Percentiles rank a stretch among this genome's conserved stretches.
These are phyloP conservation scores for Cryptococcus hybrid DNA, from an alignment of 1,284 basidiomycete species.

Conservation along the genomic window DNA sequence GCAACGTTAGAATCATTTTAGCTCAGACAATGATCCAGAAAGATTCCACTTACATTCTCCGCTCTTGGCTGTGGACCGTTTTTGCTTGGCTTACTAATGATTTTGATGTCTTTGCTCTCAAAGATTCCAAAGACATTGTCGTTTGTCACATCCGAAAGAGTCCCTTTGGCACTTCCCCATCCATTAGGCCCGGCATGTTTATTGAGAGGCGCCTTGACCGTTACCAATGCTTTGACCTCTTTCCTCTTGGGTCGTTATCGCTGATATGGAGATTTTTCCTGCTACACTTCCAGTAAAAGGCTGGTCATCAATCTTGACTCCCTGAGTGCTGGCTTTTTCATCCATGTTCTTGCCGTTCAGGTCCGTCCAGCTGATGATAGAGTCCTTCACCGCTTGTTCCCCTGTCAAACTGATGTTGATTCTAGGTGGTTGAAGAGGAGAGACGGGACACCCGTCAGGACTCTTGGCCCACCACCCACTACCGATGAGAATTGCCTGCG, in stretches of 20 bases:
- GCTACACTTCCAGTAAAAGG: constrained; percentile 46
- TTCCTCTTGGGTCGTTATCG: constrained; percentile 53
- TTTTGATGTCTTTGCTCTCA: constrained; percentile 88
- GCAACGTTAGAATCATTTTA: not conserved
- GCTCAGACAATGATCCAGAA: not conserved
- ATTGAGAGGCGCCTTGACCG: constrained; percentile 76
- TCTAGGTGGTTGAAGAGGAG: constrained; percentile 62
- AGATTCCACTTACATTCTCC: constrained; percentile 69
- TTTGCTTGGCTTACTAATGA: constrained; percentile 97
- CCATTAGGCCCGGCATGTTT: constrained; percentile 26
- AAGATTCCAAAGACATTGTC: constrained; percentile 73
- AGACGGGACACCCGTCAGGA: constrained; percentile 37
- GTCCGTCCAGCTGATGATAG: constrained; percentile 40
- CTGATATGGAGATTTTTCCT: constrained; percentile 47
- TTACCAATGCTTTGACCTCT: constrained; percentile 85
- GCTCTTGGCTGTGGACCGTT: constrained; percentile 89
- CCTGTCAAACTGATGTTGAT: constrained; percentile 90
- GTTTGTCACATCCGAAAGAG: constrained; percentile 67
- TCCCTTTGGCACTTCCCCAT: constrained; percentile 29
- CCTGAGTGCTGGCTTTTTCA: constrained; percentile 36
- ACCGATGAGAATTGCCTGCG: constrained; percentile 90
- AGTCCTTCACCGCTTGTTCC: constrained; percentile 69
- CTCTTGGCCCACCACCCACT: constrained; percentile 78
- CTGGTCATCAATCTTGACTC: constrained; percentile 28
- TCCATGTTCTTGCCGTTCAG: constrained; percentile 38